These are phyloP conservation scores for Podila epigama DNA, from an alignment of 192 early-diverging fungal genomes.

Conservation along the genomic window DNA sequence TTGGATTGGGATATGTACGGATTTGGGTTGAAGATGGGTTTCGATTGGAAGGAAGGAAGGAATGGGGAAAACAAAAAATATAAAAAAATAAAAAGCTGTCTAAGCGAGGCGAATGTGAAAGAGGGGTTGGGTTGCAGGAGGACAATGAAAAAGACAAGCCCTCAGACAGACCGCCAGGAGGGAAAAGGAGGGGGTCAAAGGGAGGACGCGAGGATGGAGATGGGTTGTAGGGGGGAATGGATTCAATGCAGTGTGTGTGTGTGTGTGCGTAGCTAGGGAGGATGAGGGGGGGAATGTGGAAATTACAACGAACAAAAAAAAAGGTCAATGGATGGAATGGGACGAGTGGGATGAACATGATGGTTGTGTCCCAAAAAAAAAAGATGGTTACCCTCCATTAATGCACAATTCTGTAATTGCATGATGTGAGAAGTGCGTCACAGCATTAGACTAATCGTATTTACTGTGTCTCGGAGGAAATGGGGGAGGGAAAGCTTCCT, in stretches of 20 bases:
- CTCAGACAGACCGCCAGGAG: no score
- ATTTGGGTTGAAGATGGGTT: neutral
- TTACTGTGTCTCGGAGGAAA: no score
- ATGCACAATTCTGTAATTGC: neutral
- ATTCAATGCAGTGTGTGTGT: no score
- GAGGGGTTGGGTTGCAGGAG: neutral
- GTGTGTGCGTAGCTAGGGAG: no score
- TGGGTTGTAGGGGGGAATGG: neutral
- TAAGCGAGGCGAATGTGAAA: neutral
- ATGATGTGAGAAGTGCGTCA: no score
- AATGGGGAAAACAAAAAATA: neutral
- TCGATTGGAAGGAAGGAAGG: neutral
- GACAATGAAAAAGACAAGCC: neutral
- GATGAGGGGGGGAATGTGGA: neutral
- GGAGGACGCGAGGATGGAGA: no score
- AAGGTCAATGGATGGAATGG: neutral
- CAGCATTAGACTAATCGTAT: no score
- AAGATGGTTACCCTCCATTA: neutral
- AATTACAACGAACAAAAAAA: neutral
- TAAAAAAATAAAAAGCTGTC: neutral
- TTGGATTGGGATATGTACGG: slow-evolving; percentile 1
- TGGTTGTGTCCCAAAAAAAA: neutral
- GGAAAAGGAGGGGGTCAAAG: no score
- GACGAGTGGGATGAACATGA: neutral
- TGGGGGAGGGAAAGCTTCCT: no score